These are phyloP conservation scores for Pichia sp. DNA, from an alignment of 1,139 yeast species.

Conservation along the genomic window DNA sequence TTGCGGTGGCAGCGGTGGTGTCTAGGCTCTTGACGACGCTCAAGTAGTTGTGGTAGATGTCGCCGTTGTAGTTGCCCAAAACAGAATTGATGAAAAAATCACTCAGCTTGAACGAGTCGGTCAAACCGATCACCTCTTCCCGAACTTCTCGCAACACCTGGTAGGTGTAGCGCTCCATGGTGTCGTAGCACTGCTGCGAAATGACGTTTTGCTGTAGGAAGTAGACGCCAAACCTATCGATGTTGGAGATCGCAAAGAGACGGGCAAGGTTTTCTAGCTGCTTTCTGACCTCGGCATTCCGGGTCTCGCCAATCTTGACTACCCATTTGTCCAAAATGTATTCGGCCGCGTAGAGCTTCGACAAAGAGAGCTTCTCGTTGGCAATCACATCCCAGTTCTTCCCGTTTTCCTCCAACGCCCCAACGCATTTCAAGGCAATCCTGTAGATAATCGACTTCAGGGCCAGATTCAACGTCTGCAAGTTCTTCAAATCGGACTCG, in stretches of 20 bases:
- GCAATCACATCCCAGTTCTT: conserved; percentile 56
- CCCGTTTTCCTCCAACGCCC: conserved; percentile 39
- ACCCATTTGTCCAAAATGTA: conserved; percentile 47
- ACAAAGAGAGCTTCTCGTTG: conserved; percentile 52
- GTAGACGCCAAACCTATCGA: conserved; percentile 72
- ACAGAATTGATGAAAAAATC: conserved; percentile 85
- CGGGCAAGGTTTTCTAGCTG: conserved; percentile 46
- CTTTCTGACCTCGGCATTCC: conserved; percentile 30
- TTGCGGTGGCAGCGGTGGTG: conserved; percentile 48
- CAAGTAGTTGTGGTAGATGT: conserved; percentile 77
- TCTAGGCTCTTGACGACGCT: conserved; percentile 46
- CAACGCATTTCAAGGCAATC: conserved; percentile 44
- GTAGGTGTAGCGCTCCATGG: conserved; percentile 33
- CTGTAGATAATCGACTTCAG: conserved; percentile 47
- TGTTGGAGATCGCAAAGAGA: conserved; percentile 64
- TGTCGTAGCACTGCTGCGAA: conserved; percentile 41
- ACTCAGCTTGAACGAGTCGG: conserved; percentile 85
- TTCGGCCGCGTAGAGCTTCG: conserved; percentile 61
- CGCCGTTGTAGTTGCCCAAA: conserved; percentile 80
- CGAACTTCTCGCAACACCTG: conserved; percentile 49
- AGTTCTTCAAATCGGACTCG: conserved; percentile 34
- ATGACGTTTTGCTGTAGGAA: conserved; percentile 67
- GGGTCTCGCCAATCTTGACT: conserved; percentile 26
- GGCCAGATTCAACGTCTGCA: conserved; percentile 30
- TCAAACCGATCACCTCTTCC: conserved; percentile 70